Conservation (phyloP, 768 basidiomycete species). For the Cystofilobasidium ferigula region DNA sequence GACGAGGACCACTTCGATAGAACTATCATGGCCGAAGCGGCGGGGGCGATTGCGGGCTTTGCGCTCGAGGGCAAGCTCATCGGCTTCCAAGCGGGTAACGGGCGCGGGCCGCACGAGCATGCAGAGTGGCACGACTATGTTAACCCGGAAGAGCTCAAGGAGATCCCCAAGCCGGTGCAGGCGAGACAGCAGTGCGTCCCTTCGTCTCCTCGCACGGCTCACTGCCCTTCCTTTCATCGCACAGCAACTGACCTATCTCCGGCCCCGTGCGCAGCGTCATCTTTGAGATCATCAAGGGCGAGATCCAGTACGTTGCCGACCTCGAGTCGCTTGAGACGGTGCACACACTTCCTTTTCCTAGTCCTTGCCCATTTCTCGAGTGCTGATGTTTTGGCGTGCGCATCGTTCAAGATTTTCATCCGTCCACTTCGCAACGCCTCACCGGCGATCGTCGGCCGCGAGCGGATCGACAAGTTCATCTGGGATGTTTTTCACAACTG, state of each 20-base stretch:
- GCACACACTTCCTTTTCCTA: conserved; percentile 31
- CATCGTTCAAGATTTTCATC: conserved; percentile 57
- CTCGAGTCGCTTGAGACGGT: conserved; percentile 73
- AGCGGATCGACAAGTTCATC: conserved; percentile 17
- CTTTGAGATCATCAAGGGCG: conserved; percentile 87
- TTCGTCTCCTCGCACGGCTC: neutral
- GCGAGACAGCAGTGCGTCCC: conserved; percentile 69
- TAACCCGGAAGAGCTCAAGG: conserved; percentile 51
- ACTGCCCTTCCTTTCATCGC: neutral
- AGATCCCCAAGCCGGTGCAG: conserved; percentile 58
- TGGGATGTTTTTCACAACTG: conserved; percentile 23
- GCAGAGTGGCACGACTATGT: conserved; percentile 82
- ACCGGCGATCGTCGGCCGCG: conserved; percentile 59
- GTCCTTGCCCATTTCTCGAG: no score
- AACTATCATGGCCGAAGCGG: conserved; percentile 72
- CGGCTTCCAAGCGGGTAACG: conserved; percentile 84
- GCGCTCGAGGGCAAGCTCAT: conserved; percentile 69
- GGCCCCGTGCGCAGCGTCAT: conserved; percentile 54
- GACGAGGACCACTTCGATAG: conserved; percentile 66
- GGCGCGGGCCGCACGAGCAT: conserved; percentile 46
- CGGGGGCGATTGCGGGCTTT: conserved; percentile 68
- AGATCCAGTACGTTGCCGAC: conserved; percentile 90
- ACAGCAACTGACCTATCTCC: no score
- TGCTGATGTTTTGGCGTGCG: neutral
- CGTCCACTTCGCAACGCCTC: conserved; percentile 33